Evolutionary conservation across 2,329 filamentous ascomycete species (phyloP).

Genomic region (Tolypocladium ophioglossoides): DNA sequence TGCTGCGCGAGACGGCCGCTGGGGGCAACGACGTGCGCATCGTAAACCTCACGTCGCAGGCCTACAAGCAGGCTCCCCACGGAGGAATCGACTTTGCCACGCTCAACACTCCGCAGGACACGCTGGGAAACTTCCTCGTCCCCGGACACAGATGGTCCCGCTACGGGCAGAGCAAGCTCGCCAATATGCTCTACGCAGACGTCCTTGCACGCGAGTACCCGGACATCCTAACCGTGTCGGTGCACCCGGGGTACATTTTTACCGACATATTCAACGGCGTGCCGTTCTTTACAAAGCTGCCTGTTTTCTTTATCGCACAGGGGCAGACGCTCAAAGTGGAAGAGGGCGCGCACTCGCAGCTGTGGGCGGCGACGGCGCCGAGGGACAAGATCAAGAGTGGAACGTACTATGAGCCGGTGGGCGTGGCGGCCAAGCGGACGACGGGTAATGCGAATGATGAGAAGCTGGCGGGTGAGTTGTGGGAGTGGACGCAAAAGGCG

Average conservation of each 20-base stretch:
- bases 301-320: conserved; percentile 5
- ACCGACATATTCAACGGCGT: conserved; percentile 16
- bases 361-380: conserved; percentile 18
- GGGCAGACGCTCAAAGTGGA: conserved; percentile 11
- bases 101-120: too few relatives aligned
- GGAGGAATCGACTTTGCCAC: conserved; percentile 15
- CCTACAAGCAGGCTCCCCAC: conserved; percentile 13
- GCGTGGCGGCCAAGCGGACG: conserved; percentile 6
- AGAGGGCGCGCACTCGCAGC: too few relatives aligned
- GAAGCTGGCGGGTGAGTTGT: conserved; percentile 23
- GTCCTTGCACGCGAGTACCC: conserved; percentile 34
- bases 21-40: conserved; percentile 9
- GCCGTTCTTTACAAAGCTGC: conserved; percentile 11
- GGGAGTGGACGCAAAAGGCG: conserved; percentile 23
- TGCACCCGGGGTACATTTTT: conserved; percentile 36
- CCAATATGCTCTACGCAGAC: conserved; percentile 34
- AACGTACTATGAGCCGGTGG: conserved; percentile 17
- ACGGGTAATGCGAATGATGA: conserved; percentile 11
- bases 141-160: conserved; percentile 22
- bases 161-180: conserved; percentile 40
- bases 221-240: conserved; percentile 28
- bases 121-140: conserved; percentile 7
- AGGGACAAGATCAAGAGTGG: conserved; percentile 7
- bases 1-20: conserved; percentile 10
- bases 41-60: conserved; percentile 17